Percentiles rank a stretch among this genome's conserved stretches.
phyloP scores from a whole-genome alignment of 495 filamentous ascomycete genomes.

The Paragyromitra xinjiangensis region DNA sequence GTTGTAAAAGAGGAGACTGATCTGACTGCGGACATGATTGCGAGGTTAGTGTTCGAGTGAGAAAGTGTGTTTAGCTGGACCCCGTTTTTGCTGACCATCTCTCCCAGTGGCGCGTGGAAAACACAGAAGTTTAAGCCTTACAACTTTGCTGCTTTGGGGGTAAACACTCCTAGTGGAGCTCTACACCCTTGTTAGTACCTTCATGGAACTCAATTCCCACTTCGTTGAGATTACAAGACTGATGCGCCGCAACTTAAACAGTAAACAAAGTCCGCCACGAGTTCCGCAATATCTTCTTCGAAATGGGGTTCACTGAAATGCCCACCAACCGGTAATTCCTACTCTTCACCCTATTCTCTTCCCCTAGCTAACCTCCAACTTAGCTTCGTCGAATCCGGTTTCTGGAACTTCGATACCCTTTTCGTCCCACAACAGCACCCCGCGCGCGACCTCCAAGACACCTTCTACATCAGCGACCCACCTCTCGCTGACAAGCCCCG shows the following conservation, averaged over 20 bases:
- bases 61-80: neutral
- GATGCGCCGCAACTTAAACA: constrained; percentile 32
- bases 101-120: constrained; percentile 75
- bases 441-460: constrained; percentile 94
- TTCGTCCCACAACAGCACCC: constrained; percentile 98
- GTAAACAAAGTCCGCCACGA: constrained; percentile 93
- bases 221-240: constrained; percentile 21
- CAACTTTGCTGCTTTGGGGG: constrained; percentile 93
- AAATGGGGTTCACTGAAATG: constrained; percentile 88
- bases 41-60: constrained; percentile 61
- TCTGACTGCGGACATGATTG: constrained; percentile 90
- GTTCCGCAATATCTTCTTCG: constrained; percentile 97
- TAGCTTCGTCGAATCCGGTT: constrained; percentile 91
- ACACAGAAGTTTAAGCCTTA: constrained; percentile 91
- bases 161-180: constrained; percentile 78
- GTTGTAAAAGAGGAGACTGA: constrained; percentile 95
- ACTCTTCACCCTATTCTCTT: too few relatives aligned
- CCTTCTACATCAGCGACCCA: constrained; percentile 96
- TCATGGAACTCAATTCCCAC: neutral
- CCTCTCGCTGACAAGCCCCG: constrained; percentile 76
- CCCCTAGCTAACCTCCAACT: constrained; percentile 56
- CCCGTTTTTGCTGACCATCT: constrained; percentile 37
- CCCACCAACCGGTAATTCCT: constrained; percentile 68
- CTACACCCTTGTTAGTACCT: constrained; percentile 72
- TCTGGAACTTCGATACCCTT: constrained; percentile 98